These are phyloP conservation scores for Senna tora DNA, from an alignment of 306 rosid genomes.

Conservation along the genomic window DNA sequence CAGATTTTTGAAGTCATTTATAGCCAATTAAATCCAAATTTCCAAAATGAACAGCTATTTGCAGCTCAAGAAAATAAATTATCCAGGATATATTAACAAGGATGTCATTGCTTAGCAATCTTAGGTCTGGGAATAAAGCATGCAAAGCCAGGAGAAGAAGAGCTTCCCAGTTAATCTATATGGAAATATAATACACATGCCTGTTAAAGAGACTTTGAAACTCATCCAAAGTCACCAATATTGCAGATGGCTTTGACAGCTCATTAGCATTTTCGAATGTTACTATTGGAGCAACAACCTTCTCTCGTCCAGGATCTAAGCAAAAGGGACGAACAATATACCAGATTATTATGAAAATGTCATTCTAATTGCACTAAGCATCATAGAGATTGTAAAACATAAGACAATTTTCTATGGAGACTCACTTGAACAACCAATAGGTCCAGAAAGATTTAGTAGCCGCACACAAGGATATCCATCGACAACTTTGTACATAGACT, in stretches of 20 bases:
- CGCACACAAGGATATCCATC: slow-evolving; percentile 83
- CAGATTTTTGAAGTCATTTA: too few relatives aligned
- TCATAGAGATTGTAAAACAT: neutral
- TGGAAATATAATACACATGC: slow-evolving; percentile 42
- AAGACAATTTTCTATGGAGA: slow-evolving; percentile 1
- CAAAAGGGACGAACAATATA: slow-evolving; percentile 16
- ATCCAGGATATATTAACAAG: neutral
- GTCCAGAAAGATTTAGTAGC: slow-evolving; percentile 76
- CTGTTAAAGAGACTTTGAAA: slow-evolving; percentile 69
- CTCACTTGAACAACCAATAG: slow-evolving; percentile 91
- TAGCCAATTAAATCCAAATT: too few relatives aligned
- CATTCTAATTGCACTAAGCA: slow-evolving; percentile 14
- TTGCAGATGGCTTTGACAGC: slow-evolving; percentile 60
- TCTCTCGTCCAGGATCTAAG: slow-evolving; percentile 87
- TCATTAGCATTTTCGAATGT: slow-evolving; percentile 52
- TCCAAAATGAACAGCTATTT: neutral
- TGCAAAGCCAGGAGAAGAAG: neutral
- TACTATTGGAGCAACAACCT: slow-evolving; percentile 79
- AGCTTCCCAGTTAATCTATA: neutral
- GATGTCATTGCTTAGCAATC: neutral
- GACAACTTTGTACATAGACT: slow-evolving; percentile 73
- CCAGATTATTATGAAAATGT: slow-evolving; percentile 20
- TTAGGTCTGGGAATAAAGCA: neutral
- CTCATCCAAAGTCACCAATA: slow-evolving; percentile 72
- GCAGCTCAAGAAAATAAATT: neutral